These are phyloP conservation scores for Symbiotaphrina buchneri DNA, from an alignment of 495 filamentous ascomycete genomes.

Conservation along the genomic window DNA sequence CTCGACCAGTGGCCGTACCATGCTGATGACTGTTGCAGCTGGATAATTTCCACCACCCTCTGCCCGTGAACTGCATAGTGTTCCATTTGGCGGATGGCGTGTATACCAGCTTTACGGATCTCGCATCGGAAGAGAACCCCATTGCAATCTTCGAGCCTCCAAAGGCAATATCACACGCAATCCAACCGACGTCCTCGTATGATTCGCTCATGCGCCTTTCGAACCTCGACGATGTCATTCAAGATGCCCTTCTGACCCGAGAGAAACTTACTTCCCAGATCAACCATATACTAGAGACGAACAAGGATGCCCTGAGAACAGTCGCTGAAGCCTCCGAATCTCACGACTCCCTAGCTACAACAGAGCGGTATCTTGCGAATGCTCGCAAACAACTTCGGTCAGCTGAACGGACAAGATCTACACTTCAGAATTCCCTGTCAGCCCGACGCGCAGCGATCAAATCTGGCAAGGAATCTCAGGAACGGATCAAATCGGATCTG, in stretches of 20 bases:
- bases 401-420: constrained; percentile 30
- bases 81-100: constrained; percentile 80
- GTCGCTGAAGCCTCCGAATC: constrained; percentile 34
- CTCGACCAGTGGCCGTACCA: background rate
- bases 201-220: constrained; percentile 75
- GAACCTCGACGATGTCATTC: constrained; percentile 78
- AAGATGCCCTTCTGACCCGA: constrained; percentile 67
- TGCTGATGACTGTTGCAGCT: constrained; percentile 14
- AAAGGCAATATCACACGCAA: constrained; percentile 12
- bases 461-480: constrained; percentile 33
- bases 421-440: constrained; percentile 40
- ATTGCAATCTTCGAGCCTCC: constrained; percentile 16
- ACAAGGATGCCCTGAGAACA: constrained; percentile 17
- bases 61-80: constrained; percentile 65
- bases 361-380: constrained; percentile 31
- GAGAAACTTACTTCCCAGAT: constrained; percentile 59
- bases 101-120: constrained; percentile 48
- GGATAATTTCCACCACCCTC: constrained; percentile 49
- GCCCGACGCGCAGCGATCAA: constrained; percentile 43
- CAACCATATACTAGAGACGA: constrained; percentile 38
- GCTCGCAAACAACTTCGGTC: constrained; percentile 42
- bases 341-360: constrained; percentile 34
- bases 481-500: constrained; percentile 28
- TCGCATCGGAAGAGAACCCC: constrained; percentile 17
- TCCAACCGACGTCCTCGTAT: constrained; percentile 54